Evolutionary conservation across 768 basidiomycete species (phyloP), one percentile per base, ranked within the genome.

Genomic region (Xanthoconium stramineum): DNA sequence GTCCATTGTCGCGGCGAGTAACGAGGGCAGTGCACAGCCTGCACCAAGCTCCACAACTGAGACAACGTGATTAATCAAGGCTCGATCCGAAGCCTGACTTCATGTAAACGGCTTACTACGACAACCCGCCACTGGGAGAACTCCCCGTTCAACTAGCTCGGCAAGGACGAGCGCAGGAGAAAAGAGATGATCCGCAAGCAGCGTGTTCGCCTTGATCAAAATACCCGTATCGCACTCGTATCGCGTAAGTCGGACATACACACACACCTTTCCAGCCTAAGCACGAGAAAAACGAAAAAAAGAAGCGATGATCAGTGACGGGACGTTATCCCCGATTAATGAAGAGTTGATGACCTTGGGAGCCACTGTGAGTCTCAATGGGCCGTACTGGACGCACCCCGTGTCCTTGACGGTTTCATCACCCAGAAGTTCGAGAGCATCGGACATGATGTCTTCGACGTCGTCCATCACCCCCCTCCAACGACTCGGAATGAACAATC

Each of bases 181-280:
- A 66, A 89, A 89, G 4, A 89, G 74, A 58, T 86, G 85, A 69
- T 89, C 86, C 47, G 86, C 88, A 20, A 89, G 74, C 11, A 88
- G 75, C 14, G 85, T 86, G 57, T 83, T 87, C 30, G 86, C 84
- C 86, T 88, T 24, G 24, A 24, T 24, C 24, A 24, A n/a, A n/a
- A n/a, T n/a, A n/a, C n/a, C n/a, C 33, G 33, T 33, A 12, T 8
- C 33, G 33, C 20, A 7, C 47, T 20, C 45, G 40, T 19, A 69
- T 58, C 28, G 40, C 55, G 54, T 38, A 48, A 55, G 12, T 38
- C 35, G 17, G 56, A 32, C 17, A 47, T 40, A 69, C 75, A 59
- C 65, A 84, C 75, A 59, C 65, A 84, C 83, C 77, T 85, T 85
- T 61, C 82, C 82, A 74, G 82, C 81, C 84, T 86, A 49, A 50